Evolutionary conservation across 495 filamentous ascomycete species (phyloP), one percentile per base, ranked within the genome.

Genomic region (Aspergillus taichungensis): DNA sequence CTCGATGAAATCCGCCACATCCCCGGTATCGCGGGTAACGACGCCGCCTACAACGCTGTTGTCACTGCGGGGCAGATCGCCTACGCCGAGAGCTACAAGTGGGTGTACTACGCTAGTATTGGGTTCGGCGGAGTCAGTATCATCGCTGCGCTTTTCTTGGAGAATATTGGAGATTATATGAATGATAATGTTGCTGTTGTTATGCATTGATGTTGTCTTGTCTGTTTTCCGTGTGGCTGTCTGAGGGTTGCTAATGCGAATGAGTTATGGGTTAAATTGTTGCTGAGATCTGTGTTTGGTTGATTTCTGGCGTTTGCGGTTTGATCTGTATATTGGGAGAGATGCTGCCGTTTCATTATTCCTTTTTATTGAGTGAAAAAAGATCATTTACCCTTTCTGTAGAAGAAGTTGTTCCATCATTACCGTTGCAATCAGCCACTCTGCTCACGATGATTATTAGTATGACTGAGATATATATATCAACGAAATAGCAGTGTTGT

Each of bases 111-210:
- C 56, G 72, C 72, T 40, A 83, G 78, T 50, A 79, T 85, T 54
- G 82, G 73, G 3, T 87, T 87, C 55, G 83, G 83, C 0, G 68
- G 31, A 0, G 60, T 85, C 1, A 73, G 76, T n/a, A 77, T 86
- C 14, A 28, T 84, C 9, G 77, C 82, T 6, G 74, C 79, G 34
- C 66, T 73, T 49, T 82, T 81, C 47, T 57, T 87, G 60, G 79
- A 75, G 9, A 71, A 83, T 55, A 83, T 86, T 39, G 57, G 59
- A n/a, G 60, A 74, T 63, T 83, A 79, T 51, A 79, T 86, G 73
- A 76, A 82, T 57, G 78, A 85, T 57, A 74, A 82, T 62, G 74
- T 85, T 24, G 80, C 80, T 0, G 82, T 84, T 11, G 74, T 81
- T 31, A 79, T 85, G 54, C 69, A 65, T 58, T 60, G 24, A 35